Evolutionary conservation across 2,329 filamentous ascomycete genomes (phyloP).

Genomic region (Verticillium albo-atrum): DNA sequence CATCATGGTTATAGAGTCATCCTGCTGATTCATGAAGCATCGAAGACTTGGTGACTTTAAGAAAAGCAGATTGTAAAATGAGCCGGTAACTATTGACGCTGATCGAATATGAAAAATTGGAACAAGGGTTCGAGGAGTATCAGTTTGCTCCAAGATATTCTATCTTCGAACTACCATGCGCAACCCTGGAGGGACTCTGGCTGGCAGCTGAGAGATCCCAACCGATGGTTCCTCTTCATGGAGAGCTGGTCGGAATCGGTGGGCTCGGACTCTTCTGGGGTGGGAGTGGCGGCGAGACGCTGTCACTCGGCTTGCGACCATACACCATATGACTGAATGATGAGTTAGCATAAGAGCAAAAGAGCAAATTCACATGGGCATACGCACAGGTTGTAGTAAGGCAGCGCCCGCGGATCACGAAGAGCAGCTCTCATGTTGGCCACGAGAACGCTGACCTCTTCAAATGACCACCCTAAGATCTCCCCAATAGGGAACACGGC

Average conservation of each 20-base stretch:
- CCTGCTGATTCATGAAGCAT: neutral
- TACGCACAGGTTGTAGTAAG: slow-evolving; percentile 1
- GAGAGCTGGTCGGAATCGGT: neutral
- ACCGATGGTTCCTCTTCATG: neutral
- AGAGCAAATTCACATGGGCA: neutral
- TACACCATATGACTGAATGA: slow-evolving; percentile 2
- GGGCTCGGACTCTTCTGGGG: neutral
- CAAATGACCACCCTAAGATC: slow-evolving; percentile 20
- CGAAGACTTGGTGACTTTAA: too few species aligned
- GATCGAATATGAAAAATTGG: too few species aligned
- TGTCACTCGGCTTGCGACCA: slow-evolving; percentile 1
- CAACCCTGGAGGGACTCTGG: too few species aligned
- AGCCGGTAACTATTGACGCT: too few species aligned
- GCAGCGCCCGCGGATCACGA: neutral
- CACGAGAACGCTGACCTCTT: slow-evolving; percentile 19
- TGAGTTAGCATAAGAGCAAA: neutral
- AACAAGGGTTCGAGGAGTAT: too few species aligned
- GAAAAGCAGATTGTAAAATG: too few species aligned
- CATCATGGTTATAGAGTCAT: neutral
- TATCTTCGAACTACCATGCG: too few species aligned
- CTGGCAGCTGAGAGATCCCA: too few species aligned
- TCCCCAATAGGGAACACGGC: slow-evolving; percentile 19
- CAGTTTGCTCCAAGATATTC: too few species aligned
- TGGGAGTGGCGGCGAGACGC: slow-evolving; percentile 14
- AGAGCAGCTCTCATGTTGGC: slow-evolving; percentile 11